These are phyloP conservation scores for Hebeloma cylindrosporum DNA, from an alignment of 768 basidiomycete species.

Conservation along the genomic window DNA sequence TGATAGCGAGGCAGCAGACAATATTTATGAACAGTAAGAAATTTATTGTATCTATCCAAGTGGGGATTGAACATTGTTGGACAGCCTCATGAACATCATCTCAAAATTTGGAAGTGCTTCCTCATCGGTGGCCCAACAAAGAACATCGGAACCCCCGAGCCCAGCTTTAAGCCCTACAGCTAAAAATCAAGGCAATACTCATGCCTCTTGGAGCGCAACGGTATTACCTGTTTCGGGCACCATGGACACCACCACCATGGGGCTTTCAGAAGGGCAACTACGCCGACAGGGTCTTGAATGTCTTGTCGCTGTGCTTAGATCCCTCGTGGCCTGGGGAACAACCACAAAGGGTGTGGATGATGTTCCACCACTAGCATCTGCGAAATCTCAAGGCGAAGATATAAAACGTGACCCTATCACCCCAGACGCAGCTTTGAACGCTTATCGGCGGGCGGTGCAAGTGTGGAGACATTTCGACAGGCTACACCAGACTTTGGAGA, in stretches of 20 bases:
- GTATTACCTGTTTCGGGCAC: constrained; percentile 64
- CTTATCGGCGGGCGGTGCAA: constrained; percentile 45
- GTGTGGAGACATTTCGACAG: constrained; percentile 58
- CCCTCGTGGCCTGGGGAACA: constrained; percentile 89
- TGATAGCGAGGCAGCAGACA: constrained; percentile 90
- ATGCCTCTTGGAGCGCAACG: constrained; percentile 64
- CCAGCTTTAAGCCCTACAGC: constrained; percentile 56
- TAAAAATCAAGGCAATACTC: constrained; percentile 39
- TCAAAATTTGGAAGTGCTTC: constrained; percentile 82
- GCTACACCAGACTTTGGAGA: constrained; percentile 81
- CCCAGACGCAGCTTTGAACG: constrained; percentile 59
- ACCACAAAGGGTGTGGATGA: constrained; percentile 47
- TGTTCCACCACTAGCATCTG: constrained; percentile 33
- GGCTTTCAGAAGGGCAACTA: constrained; percentile 80
- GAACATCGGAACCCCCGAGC: constrained; percentile 57
- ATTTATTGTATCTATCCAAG: background rate
- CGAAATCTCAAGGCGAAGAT: constrained; percentile 57
- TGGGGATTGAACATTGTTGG: constrained; percentile 9
- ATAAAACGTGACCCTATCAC: constrained; percentile 47
- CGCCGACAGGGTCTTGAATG: constrained; percentile 94
- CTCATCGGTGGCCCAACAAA: constrained; percentile 46
- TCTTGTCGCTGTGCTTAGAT: constrained; percentile 83
- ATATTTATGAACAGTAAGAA: constrained; percentile 92
- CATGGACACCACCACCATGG: constrained; percentile 65
- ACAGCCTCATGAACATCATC: constrained; percentile 90